Evolutionary conservation across 805 yeast species (phyloP).

Genomic region (Yueomyces sp.): DNA sequence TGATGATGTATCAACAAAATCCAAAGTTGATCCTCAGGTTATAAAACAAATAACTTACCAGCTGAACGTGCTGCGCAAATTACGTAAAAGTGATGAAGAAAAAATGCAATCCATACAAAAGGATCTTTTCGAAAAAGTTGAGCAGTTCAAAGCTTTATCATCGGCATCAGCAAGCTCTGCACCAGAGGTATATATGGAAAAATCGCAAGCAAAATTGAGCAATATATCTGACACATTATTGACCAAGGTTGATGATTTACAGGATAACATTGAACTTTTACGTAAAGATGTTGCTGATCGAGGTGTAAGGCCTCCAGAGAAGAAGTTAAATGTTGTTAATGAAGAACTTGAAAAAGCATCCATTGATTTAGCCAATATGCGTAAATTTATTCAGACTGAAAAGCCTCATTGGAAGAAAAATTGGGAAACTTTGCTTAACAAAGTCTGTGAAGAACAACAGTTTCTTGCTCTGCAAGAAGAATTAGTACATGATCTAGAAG

Average conservation of each 20-base stretch:
- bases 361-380: conserved; percentile 36
- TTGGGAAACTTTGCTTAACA: conserved; percentile 85
- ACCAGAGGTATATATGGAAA: conserved; percentile 48
- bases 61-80: conserved; percentile 43
- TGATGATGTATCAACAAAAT: not conserved
- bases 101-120: conserved; percentile 31
- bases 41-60: conserved; percentile 30
- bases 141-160: conserved; percentile 37
- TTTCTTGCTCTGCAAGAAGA: conserved; percentile 85
- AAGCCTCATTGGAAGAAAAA: conserved; percentile 78
- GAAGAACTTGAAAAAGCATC: conserved; percentile 54
- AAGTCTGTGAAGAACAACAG: conserved; percentile 88
- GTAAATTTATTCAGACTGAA: conserved; percentile 51
- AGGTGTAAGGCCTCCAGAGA: conserved; percentile 68
- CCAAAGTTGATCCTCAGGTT: not conserved
- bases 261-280: conserved; percentile 79
- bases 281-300: conserved; percentile 85
- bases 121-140: conserved; percentile 32
- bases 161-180: conserved; percentile 24
- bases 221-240: conserved; percentile 63
- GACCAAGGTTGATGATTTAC: conserved; percentile 77
- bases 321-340: conserved; percentile 53
- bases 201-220: conserved; percentile 59
- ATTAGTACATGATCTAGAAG: conserved; percentile 60
- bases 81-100: conserved; percentile 33